phyloP scores from a whole-genome alignment of 1,284 basidiomycete genomes.

The Naganishia liquefaciens region DNA sequence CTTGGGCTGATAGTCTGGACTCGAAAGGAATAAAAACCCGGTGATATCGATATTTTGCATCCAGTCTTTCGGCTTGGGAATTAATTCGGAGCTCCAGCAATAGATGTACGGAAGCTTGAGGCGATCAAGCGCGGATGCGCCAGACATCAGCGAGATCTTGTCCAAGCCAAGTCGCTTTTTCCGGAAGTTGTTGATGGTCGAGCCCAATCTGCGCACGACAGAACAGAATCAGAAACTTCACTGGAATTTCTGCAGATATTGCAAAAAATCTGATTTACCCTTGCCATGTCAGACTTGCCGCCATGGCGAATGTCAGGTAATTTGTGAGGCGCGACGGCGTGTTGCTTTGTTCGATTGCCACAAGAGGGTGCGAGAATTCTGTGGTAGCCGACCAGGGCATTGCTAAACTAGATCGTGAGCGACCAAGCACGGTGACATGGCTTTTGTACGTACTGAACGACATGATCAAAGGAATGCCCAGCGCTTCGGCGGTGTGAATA shows the following conservation, averaged over 20 bases:
- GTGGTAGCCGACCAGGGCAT: slow-evolving; percentile 70
- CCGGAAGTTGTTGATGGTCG: slow-evolving; percentile 64
- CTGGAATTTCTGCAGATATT: too few species aligned
- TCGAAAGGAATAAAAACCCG: slow-evolving; percentile 66
- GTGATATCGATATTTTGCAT: slow-evolving; percentile 59
- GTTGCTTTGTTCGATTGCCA: slow-evolving; percentile 60
- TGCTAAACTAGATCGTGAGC: slow-evolving; percentile 63
- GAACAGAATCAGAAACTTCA: background rate
- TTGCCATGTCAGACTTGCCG: slow-evolving; percentile 63
- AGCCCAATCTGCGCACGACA: slow-evolving; percentile 63
- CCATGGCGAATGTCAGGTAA: slow-evolving; percentile 61
- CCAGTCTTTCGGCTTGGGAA: slow-evolving; percentile 67
- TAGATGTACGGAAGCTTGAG: slow-evolving; percentile 69
- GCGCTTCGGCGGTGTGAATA: slow-evolving; percentile 27
- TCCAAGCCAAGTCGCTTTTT: slow-evolving; percentile 59
- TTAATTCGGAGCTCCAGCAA: slow-evolving; percentile 66
- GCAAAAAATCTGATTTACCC: slow-evolving; percentile 40
- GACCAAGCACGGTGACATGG: too few species aligned
- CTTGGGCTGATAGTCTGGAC: slow-evolving; percentile 58
- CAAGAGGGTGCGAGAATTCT: slow-evolving; percentile 65
- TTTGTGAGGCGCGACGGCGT: slow-evolving; percentile 61
- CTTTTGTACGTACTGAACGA: too few species aligned
- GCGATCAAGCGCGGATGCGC: slow-evolving; percentile 61
- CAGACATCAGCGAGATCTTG: slow-evolving; percentile 57
- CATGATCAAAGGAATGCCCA: too few species aligned